Evolutionary conservation across 768 basidiomycete species (phyloP), one percentile per base, ranked within the genome.

Genomic region (Cyclocybe aegerita): DNA sequence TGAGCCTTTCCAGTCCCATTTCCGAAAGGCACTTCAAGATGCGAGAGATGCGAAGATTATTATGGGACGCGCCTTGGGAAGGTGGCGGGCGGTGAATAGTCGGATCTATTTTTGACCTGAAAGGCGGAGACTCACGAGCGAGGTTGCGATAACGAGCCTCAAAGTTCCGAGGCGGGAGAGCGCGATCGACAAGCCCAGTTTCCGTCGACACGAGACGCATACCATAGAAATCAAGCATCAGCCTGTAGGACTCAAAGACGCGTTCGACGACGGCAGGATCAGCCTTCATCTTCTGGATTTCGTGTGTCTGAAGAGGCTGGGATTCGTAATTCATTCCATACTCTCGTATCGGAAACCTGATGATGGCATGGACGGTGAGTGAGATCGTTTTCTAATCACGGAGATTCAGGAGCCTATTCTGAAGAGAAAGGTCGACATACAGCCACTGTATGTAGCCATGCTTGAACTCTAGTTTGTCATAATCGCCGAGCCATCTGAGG

Each of bases 141-240:
- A 90, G 80, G 59, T 92, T 88, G 32, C 62, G 61, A 61, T 88
- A 90, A 51, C 84, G 75, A 12, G 73, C 55, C n/a, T 50, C 62
- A 60, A 76, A 84, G 57, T 82, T 75, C 41, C 71, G 64, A 32
- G 79, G 80, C 31, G 71, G 74, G 46, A 70, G 46, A 12, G 71
- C 68, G 35, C 87, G 82, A 30, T 72, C 74, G 11, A 90, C 57
- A 17, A 84, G 73, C 3, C 88, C 88, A 0, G 84, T 81, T 36
- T 81, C 76, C 17, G 67, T 57, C 33, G 77, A 78, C 36, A 82
- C 66, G 31, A 90, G 76, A 29, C 72, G 71, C 85, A 90, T 88
- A 16, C 88, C 88, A 60, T 88, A 90, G 69, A 90, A 90, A 63
- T 86, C 85, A 23, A 90, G 77, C 84, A 92, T 88, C 57, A 90